These are phyloP conservation scores for Cicer pinnatifidum DNA, from an alignment of 306 rosid species.

Conservation along the genomic window DNA sequence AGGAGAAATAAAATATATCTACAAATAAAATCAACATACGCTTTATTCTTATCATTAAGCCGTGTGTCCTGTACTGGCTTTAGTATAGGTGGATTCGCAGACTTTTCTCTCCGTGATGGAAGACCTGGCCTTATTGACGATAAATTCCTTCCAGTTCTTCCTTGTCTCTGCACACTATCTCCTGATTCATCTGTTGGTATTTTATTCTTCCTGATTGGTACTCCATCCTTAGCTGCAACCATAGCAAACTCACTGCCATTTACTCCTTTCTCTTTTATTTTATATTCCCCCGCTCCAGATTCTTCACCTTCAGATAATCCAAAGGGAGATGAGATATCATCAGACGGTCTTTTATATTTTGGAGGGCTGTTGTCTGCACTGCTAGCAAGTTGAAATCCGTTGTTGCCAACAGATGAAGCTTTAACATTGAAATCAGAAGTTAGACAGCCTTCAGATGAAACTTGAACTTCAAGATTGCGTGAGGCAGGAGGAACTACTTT, in stretches of 20 bases:
- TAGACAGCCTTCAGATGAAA: slow-evolving; percentile 65
- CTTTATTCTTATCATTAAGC: slow-evolving; percentile 67
- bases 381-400: slow-evolving; percentile 56
- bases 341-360: slow-evolving; percentile 56
- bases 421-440: slow-evolving; percentile 69
- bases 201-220: slow-evolving; percentile 67
- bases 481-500: slow-evolving; percentile 80
- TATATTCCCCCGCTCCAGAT: slow-evolving; percentile 74
- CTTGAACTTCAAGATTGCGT: slow-evolving; percentile 65
- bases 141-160: slow-evolving; percentile 77
- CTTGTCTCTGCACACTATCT: slow-evolving; percentile 68
- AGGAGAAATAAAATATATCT: slow-evolving; percentile 27
- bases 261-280: slow-evolving; percentile 62
- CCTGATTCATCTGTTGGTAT: slow-evolving; percentile 63
- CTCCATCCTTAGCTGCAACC: slow-evolving; percentile 57
- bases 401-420: slow-evolving; percentile 60
- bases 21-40: slow-evolving; percentile 51
- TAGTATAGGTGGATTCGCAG: slow-evolving; percentile 53
- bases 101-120: slow-evolving; percentile 65
- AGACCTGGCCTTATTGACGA: slow-evolving; percentile 58
- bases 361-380: slow-evolving; percentile 55
- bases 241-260: slow-evolving; percentile 51
- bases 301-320: slow-evolving; percentile 83
- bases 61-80: slow-evolving; percentile 63
- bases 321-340: slow-evolving; percentile 71